These are phyloP conservation scores for Dalbergia cultrata DNA, from an alignment of 306 rosid genomes.

Conservation along the genomic window DNA sequence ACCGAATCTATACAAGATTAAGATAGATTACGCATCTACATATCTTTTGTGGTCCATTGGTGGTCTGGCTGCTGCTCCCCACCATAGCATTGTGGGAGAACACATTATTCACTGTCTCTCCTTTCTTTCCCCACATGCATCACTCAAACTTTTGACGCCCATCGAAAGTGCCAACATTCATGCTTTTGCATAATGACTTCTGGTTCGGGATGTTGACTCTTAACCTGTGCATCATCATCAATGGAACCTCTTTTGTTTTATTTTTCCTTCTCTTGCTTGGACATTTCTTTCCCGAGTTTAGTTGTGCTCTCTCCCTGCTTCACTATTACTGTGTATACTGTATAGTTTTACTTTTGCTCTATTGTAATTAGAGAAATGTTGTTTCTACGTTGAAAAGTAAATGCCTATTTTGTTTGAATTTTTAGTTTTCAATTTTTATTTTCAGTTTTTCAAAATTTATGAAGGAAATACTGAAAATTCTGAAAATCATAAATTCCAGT, in stretches of 20 bases:
- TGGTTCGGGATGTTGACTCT: constrained; percentile 31
- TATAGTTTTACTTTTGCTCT: too few relatives aligned
- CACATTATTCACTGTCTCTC: constrained; percentile 30
- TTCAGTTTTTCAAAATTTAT: too few relatives aligned
- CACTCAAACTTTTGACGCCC: constrained; percentile 44
- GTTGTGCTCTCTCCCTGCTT: constrained; percentile 27
- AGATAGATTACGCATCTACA: background rate
- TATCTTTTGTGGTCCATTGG: constrained; percentile 47
- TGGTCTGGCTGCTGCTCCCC: constrained; percentile 59
- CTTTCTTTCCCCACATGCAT: constrained; percentile 37
- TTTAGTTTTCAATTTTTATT: too few relatives aligned
- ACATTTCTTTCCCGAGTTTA: constrained; percentile 37
- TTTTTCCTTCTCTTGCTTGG: constrained; percentile 7
- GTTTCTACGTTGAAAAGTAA: too few relatives aligned
- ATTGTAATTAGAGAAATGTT: too few relatives aligned
- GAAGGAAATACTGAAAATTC: too few relatives aligned
- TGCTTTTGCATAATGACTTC: constrained; percentile 37
- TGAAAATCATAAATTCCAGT: too few relatives aligned
- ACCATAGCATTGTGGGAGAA: constrained; percentile 43
- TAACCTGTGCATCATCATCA: background rate
- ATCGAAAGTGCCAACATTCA: constrained; percentile 39
- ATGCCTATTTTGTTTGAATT: too few relatives aligned
- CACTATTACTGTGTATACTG: background rate
- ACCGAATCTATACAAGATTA: constrained; percentile 15
- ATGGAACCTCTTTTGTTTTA: constrained; percentile 2